phyloP scores from a whole-genome alignment of 2,329 filamentous ascomycete genomes.

The Penicillium aurantiogriseum region DNA sequence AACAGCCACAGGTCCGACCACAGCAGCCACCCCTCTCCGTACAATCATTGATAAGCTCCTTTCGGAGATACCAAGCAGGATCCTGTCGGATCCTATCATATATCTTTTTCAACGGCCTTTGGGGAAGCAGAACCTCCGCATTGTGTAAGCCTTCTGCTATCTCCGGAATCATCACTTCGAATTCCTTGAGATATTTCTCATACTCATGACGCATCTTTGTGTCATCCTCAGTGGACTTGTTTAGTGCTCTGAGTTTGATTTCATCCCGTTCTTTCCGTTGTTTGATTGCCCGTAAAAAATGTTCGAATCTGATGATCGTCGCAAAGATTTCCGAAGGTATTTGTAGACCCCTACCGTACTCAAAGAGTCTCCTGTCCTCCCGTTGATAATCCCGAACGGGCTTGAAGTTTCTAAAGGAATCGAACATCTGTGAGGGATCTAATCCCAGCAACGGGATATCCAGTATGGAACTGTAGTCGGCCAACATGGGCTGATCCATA shows the following conservation, averaged over 20 bases:
- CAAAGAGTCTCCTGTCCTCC: too few species aligned
- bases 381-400: too few species aligned
- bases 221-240: not conserved
- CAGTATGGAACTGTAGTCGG: too few species aligned
- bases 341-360: too few species aligned
- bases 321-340: too few species aligned
- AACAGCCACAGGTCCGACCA: not conserved
- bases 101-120: not conserved
- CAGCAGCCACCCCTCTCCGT: not conserved
- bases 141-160: not conserved
- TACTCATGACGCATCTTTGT: not conserved
- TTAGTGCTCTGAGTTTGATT: too few species aligned
- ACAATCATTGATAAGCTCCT: not conserved
- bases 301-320: too few species aligned
- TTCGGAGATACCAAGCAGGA: not conserved
- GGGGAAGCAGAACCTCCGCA: not conserved
- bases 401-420: too few species aligned
- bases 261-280: not conserved
- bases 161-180: not conserved
- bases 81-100: not conserved
- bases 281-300: not conserved
- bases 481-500: too few species aligned
- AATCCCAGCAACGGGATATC: too few species aligned
- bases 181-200: rapidly evolving
- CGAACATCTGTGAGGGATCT: too few species aligned